A percentile compares a stretch with the other conserved stretches of the same genome.
phyloP scores from a whole-genome alignment of 441 rosid genomes.

The Bocquillonia castaneifolia region DNA sequence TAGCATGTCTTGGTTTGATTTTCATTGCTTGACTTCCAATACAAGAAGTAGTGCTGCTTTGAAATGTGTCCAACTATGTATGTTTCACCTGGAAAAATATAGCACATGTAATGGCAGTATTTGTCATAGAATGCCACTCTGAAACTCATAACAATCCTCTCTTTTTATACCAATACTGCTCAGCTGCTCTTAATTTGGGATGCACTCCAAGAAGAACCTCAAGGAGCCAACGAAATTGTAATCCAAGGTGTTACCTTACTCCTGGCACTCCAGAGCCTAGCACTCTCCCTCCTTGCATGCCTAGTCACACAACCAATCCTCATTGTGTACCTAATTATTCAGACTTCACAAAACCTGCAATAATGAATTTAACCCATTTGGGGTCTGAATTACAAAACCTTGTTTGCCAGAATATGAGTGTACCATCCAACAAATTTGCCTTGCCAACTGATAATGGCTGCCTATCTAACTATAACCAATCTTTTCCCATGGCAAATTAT shows the following conservation, averaged over 20 bases:
- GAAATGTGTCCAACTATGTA: not conserved
- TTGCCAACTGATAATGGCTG: conserved; percentile 22
- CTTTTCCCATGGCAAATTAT: conserved; percentile 20
- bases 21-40: conserved; percentile 1
- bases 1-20: not conserved
- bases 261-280: conserved; percentile 45
- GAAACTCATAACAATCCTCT: conserved; percentile 11
- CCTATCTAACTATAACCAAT: conserved; percentile 17
- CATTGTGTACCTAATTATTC: conserved; percentile 27
- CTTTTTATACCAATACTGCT: conserved; percentile 21
- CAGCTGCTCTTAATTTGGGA: conserved; percentile 96
- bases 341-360: conserved; percentile 31
- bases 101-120: not conserved
- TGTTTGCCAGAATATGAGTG: conserved; percentile 11
- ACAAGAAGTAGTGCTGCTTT: not conserved
- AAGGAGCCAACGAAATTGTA: conserved; percentile 81
- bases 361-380: conserved; percentile 16
- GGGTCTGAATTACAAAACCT: conserved; percentile 21
- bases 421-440: conserved; percentile 25
- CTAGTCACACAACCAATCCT: conserved; percentile 23
- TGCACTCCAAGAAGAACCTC: conserved; percentile 85
- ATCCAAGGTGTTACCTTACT: conserved; percentile 66
- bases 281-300: conserved; percentile 22
- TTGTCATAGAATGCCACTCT: not conserved
- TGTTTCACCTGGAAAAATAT: not conserved